Base-by-base conservation (phyloP, 306 rosid genomes). In the Glycyrrhiza uralensis region DNA sequence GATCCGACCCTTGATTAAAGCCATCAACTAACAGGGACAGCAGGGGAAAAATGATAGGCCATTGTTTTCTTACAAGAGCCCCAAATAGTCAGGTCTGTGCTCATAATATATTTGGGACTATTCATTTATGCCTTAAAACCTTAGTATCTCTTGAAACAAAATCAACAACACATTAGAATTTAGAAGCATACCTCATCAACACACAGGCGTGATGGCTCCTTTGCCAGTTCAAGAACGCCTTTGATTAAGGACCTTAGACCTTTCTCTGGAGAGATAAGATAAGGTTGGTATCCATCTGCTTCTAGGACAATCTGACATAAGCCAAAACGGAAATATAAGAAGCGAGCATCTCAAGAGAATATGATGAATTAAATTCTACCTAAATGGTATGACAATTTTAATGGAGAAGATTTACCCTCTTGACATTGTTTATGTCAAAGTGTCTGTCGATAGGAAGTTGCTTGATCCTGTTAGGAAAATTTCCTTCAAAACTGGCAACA, bases 241-340 rank as follows among this genome's bases (percentile, higher is more conserved):
- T 94, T 94, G 64, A 94, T 94, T 69, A 94, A 85, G 56, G 99
- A 94, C 84, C 99, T 91, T 75, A 94, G 87, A 80, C 98, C 99
- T 83, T 94, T 94, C 81, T 91, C 99, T 22, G 99, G 99, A 55
- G 99, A 94, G 80, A 94, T 91, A 69, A 94, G 97, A 85, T 94
- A 91, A 23, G 99, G 99, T 82, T 94, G 99, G 79, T 94, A 94
- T 74, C 99, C 99, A 85, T 94, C 99, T 24, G 99, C 99, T 86
- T 94, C 97, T 78, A 94, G 89, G 74, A 94, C 99, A 78, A 94
- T 86, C 99, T 94, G 81, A 77, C 45, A 68, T 65, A 52, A 30
- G 23, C 65, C 63, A 51, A 65, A 52, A 58, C 32, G 46, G 56
- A 66, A 33, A 35, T 49, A 72, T 38, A 41, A 69, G 71, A 56